phyloP scores from a whole-genome alignment of 2,329 filamentous ascomycete species.

The Rutstroemia sydowiana region DNA sequence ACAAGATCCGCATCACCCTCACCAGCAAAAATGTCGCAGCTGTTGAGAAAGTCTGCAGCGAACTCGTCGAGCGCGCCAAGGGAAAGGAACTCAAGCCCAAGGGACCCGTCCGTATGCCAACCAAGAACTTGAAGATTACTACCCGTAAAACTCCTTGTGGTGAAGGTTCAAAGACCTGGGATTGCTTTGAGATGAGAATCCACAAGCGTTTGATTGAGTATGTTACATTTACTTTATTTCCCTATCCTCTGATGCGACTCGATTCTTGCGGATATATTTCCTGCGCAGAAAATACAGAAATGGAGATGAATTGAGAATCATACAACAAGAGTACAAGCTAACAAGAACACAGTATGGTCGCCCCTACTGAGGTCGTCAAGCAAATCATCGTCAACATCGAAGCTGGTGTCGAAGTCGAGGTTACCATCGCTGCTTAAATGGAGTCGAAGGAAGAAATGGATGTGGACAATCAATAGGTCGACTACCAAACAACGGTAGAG shows the following conservation, averaged over 20 bases:
- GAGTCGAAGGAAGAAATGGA: conserved; percentile 8
- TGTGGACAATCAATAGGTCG: conserved; percentile 3
- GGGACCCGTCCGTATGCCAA: conserved; percentile 94
- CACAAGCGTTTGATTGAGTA: conserved; percentile 97
- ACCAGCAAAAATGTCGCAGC: conserved; percentile 90
- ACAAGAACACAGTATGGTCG: conserved; percentile 60
- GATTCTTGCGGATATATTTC: no score
- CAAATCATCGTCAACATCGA: conserved; percentile 96
- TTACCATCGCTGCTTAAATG: conserved; percentile 76
- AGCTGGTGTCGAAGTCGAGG: conserved; percentile 88
- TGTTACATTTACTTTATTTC: conserved; percentile 30
- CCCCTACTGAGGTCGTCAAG: conserved; percentile 96
- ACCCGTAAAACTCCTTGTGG: conserved; percentile 97
- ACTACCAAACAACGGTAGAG: conserved; percentile 1
- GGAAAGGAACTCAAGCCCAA: conserved; percentile 98
- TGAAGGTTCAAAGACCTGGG: conserved; percentile 99
- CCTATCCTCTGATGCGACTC: background rate
- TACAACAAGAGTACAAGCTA: conserved; percentile 12
- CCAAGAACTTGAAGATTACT: conserved; percentile 76
- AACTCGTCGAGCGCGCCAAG: conserved; percentile 98
- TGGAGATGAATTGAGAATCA: background rate
- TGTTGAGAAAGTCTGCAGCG: conserved; percentile 96
- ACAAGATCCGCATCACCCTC: conserved; percentile 98
- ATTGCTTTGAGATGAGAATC: conserved; percentile 97
- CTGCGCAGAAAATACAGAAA: no score